These are phyloP conservation scores for Candida corydali DNA, from an alignment of 805 yeast genomes.

Conservation along the genomic window DNA sequence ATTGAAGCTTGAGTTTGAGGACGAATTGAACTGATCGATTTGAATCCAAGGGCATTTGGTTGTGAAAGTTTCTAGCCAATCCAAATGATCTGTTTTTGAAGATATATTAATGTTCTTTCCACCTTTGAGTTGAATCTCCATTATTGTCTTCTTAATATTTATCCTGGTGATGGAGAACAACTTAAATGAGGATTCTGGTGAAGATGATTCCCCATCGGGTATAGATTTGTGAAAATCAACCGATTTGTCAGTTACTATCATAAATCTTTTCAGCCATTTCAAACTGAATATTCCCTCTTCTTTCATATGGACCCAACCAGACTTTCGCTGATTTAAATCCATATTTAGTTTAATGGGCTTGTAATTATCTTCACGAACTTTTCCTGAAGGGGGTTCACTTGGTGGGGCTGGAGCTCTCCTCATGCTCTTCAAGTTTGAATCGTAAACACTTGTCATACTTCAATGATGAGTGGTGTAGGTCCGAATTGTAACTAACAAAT, in stretches of 20 bases:
- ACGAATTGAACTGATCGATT: conserved; percentile 18
- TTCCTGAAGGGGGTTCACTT: background rate
- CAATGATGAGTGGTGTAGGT: no score
- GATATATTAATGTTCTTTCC: conserved; percentile 67
- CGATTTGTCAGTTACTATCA: conserved; percentile 72
- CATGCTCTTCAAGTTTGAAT: conserved; percentile 37
- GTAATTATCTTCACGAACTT: background rate
- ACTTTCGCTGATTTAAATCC: conserved; percentile 30
- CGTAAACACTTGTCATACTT: conserved; percentile 41
- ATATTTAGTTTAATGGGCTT: conserved; percentile 14
- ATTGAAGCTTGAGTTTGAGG: background rate
- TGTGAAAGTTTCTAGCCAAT: conserved; percentile 88
- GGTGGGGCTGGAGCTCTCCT: conserved; percentile 46
- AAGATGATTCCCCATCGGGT: conserved; percentile 15
- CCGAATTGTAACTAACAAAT: no score
- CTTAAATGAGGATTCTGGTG: conserved; percentile 36
- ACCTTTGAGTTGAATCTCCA: conserved; percentile 65
- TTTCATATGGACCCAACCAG: conserved; percentile 89
- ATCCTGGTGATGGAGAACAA: conserved; percentile 33
- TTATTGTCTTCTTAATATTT: conserved; percentile 63
- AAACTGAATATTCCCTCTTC: conserved; percentile 85
- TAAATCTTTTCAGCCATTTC: conserved; percentile 86
- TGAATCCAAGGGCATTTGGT: conserved; percentile 66
- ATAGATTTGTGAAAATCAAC: conserved; percentile 75
- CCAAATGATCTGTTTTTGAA: conserved; percentile 74